Evolutionary conservation across 1,284 basidiomycete species (phyloP).

Genomic region (Tylopilus orsonianus): DNA sequence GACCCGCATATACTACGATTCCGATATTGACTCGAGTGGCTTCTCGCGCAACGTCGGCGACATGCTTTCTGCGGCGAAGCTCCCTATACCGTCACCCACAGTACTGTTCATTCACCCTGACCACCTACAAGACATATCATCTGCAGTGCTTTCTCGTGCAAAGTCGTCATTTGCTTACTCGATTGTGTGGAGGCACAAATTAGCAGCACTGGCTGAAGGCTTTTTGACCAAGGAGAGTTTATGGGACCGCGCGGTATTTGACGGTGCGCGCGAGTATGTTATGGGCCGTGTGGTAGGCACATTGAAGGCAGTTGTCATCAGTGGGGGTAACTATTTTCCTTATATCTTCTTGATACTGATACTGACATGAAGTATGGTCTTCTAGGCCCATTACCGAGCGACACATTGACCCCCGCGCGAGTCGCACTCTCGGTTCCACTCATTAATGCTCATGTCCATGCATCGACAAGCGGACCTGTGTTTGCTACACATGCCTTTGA

Average conservation of each 20-base stretch:
- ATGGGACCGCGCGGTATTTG: constrained; percentile 76
- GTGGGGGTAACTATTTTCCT: constrained; percentile 50
- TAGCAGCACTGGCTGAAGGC: constrained; percentile 62
- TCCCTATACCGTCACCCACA: constrained; percentile 67
- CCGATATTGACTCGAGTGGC: constrained; percentile 4
- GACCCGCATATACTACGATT: constrained; percentile 46
- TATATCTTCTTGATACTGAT: neutral
- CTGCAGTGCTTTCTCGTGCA: constrained; percentile 52
- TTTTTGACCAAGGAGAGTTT: constrained; percentile 72
- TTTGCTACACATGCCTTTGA: constrained; percentile 75
- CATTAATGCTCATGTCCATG: constrained; percentile 59
- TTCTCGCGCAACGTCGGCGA: constrained; percentile 43
- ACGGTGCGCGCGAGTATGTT: constrained; percentile 57
- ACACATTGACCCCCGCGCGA: constrained; percentile 55
- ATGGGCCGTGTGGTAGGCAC: constrained; percentile 59
- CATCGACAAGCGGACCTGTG: constrained; percentile 63
- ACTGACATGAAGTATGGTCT: constrained; percentile 20
- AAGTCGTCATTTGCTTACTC: constrained; percentile 51
- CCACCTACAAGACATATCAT: constrained; percentile 53
- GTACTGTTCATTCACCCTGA: constrained; percentile 60
- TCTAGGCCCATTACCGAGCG: constrained; percentile 38
- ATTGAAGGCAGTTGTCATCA: constrained; percentile 60
- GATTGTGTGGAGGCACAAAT: constrained; percentile 73
- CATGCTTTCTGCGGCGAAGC: constrained; percentile 44
- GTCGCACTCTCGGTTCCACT: constrained; percentile 72